A percentile compares a stretch with the other conserved stretches of the same genome.
Evolutionary conservation across 768 basidiomycete genomes (phyloP).

Genomic region (Coprinopsis cinerea): DNA sequence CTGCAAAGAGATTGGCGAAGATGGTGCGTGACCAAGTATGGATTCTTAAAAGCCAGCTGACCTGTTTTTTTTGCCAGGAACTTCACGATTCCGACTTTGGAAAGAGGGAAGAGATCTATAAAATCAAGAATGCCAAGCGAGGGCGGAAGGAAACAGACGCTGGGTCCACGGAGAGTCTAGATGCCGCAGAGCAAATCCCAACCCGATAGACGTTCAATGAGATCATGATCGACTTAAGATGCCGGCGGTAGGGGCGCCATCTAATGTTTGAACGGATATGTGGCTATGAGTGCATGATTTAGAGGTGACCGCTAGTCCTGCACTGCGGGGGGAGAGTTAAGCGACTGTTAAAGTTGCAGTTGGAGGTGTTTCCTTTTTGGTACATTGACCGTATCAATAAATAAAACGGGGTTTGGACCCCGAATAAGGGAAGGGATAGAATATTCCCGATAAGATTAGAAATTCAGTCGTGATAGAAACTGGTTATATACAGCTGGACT

Average conservation of each 20-base stretch:
- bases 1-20: constrained; percentile 86
- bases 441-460: background rate
- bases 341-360: too few relatives aligned
- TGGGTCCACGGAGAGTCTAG: constrained; percentile 5
- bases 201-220: background rate
- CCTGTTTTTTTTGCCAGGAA: constrained; percentile 40
- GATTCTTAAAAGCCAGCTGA: background rate
- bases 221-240: constrained; percentile 2
- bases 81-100: constrained; percentile 89
- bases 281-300: too few relatives aligned
- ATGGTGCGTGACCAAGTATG: constrained; percentile 58
- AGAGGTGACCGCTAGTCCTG: too few relatives aligned
- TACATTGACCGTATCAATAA: too few relatives aligned
- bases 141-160: constrained; percentile 7
- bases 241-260: constrained; percentile 7
- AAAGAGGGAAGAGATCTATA: constrained; percentile 78
- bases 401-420: constrained; percentile 1
- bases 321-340: too few relatives aligned
- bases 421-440: background rate
- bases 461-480: background rate
- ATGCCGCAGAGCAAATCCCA: background rate
- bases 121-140: constrained; percentile 44
- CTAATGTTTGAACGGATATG: too few relatives aligned
- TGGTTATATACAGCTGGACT: background rate
- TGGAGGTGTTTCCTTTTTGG: too few relatives aligned